Evolutionary conservation across 139 green algal genomes (phyloP).

Genomic region (Pedinophyceae sp.): DNA sequence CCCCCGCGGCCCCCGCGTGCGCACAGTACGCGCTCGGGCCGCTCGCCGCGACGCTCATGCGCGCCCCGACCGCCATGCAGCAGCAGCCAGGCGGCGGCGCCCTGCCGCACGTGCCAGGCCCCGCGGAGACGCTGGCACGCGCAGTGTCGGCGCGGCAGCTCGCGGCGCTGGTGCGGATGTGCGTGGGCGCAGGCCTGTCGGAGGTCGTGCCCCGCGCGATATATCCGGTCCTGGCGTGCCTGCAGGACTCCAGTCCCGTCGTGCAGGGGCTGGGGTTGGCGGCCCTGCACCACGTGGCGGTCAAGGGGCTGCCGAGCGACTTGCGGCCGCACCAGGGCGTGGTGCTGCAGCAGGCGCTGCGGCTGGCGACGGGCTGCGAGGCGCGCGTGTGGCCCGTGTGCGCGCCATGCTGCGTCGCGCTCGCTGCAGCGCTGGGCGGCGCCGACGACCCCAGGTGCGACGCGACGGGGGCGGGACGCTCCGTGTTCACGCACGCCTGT

Average conservation of each 20-base stretch:
- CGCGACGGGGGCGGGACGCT: no score
- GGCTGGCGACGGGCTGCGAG: constrained; percentile 26
- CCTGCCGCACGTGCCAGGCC: no score
- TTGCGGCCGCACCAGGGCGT: constrained; percentile 18
- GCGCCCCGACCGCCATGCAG: no score
- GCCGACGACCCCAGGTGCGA: neutral
- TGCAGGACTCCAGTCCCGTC: constrained; percentile 17
- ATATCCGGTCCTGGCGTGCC: constrained; percentile 14
- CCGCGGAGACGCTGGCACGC: no score
- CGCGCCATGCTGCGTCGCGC: constrained; percentile 13
- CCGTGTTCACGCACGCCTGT: constrained; percentile 7
- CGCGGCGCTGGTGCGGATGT: constrained; percentile 17
- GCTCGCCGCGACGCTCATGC: no score
- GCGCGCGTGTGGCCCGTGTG: constrained; percentile 18
- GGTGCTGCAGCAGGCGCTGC: constrained; percentile 13
- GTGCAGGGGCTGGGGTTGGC: constrained; percentile 20
- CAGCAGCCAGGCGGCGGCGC: no score
- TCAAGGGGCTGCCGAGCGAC: constrained; percentile 9
- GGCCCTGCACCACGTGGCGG: constrained; percentile 18
- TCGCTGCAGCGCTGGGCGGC: constrained; percentile 12
- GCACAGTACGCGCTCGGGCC: no score
- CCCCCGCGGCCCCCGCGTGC: no score
- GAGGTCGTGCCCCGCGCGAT: constrained; percentile 5
- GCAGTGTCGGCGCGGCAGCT: constrained; percentile 22
- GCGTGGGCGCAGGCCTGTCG: constrained; percentile 3